Conservation (phyloP, 169 alveolate species). For the Plasmodium cynomolgi region DNA sequence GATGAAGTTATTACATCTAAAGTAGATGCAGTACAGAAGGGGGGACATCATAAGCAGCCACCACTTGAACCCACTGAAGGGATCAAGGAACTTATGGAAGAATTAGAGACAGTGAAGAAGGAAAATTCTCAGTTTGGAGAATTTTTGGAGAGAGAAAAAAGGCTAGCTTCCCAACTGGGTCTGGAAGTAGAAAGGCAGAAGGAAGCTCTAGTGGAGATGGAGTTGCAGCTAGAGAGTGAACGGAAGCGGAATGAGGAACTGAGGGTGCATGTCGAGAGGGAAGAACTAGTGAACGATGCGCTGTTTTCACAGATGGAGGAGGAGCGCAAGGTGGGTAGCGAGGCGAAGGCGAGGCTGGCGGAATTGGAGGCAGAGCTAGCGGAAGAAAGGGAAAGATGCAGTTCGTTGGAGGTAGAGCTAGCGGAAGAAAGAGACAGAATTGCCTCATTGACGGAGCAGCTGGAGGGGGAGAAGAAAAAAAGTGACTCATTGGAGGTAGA, state of each 20-base stretch:
- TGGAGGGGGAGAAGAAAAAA: constrained; percentile 20
- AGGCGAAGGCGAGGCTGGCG: background rate
- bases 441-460: background rate
- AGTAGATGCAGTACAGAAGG: background rate
- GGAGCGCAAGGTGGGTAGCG: background rate
- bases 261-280: constrained; percentile 5
- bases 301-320: background rate
- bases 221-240: background rate
- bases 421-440: background rate
- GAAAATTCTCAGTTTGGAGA: background rate
- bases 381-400: background rate
- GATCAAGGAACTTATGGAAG: background rate
- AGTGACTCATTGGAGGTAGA: background rate
- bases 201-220: background rate
- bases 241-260: background rate
- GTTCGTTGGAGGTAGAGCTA: background rate
- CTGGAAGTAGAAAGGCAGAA: constrained; percentile 3
- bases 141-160: constrained; percentile 51
- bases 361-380: constrained; percentile 1
- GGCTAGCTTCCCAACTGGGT: background rate
- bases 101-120: background rate
- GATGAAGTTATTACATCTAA: background rate
- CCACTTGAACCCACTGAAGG: background rate
- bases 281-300: background rate
- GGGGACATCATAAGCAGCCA: background rate